Conservation (phyloP, 768 basidiomycete species). For the Fomitopsis pulvina region DNA sequence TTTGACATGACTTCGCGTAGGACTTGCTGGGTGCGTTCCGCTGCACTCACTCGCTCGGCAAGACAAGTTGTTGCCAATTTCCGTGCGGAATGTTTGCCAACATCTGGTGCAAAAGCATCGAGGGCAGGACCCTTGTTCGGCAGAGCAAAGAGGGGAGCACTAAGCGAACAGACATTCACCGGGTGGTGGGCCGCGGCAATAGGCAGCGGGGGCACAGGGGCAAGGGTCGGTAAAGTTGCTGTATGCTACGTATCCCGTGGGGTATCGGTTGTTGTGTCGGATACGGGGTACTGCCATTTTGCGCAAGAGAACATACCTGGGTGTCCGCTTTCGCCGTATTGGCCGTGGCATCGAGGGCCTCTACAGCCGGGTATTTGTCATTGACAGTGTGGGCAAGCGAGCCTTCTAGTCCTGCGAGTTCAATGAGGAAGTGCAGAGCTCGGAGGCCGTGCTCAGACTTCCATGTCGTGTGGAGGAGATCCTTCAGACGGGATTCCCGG, state of each 20-base stretch:
- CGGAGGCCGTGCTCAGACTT: slow-evolving; percentile 5
- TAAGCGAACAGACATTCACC: slow-evolving; percentile 8
- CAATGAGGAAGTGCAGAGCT: slow-evolving; percentile 13
- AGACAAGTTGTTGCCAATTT: background rate
- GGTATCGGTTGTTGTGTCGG: background rate
- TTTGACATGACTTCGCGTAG: slow-evolving; percentile 6
- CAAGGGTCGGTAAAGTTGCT: background rate
- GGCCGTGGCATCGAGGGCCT: background rate
- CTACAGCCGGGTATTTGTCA: background rate
- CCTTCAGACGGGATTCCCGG: slow-evolving; percentile 11
- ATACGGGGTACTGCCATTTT: background rate
- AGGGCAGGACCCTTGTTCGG: background rate
- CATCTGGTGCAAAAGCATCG: background rate
- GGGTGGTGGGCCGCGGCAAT: slow-evolving; percentile 45
- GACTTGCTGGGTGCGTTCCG: slow-evolving; percentile 3
- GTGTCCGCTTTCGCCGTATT: background rate
- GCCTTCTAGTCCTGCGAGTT: slow-evolving; percentile 12
- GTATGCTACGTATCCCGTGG: background rate
- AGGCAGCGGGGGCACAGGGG: slow-evolving; percentile 19
- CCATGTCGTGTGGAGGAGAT: slow-evolving; percentile 13
- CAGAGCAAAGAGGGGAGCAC: slow-evolving; percentile 10
- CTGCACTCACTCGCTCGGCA: slow-evolving; percentile 8
- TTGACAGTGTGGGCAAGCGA: background rate
- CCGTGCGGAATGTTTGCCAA: background rate
- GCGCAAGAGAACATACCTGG: background rate